Evolutionary conservation across 1,139 yeast genomes (phyloP), one percentile per base, ranked within the genome.

Genomic region (Nakaseomyces uthaithaninus): DNA sequence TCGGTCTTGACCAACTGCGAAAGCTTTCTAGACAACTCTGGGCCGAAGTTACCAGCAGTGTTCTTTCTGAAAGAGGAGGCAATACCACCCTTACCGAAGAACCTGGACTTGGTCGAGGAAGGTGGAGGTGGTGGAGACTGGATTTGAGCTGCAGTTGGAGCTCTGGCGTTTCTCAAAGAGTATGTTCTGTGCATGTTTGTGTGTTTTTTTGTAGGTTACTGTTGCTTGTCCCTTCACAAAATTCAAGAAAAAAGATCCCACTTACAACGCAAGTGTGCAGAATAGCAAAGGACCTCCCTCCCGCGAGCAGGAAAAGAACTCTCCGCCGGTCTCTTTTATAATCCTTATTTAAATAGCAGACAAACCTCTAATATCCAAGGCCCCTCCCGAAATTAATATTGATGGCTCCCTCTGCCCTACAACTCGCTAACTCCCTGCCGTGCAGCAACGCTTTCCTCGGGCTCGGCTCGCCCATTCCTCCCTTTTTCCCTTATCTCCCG

Each of bases 61-160:
- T 70, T 68, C 64, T 75, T 80, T 66, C 87, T 75, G 64, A 81
- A 74, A 23, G 78, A 61, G 55, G 76, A 73, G 43, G 83, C 73
- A 49, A 81, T 68, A 18, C 83, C 77, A 34, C 82, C 77, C 56
- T 75, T 76, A 56, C 91, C 91, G 57, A 82, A 82, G 62, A 80
- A 82, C 60, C 70, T 75, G 44, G 78, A 72, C 64, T 81, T 80
- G 42, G 77, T 71, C 26, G 84, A 68, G 12, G 89, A 76, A 20
- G 84, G 71, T 51, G 91, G 91, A 33, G 87, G 87, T 37, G 89
- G 83, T 40, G 91, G 91, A 42, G 81, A 72, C 59, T 79, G 85
- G 60, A 82, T 67, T 64, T 82, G 87, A 45, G 87, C 74, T 50
- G 89, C 89, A 37, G 89, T 80, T 52, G 89, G 89, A 39, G 87